A percentile compares a stretch with the other conserved stretches of the same genome.
Evolutionary conservation across 2,329 filamentous ascomycete species (phyloP).

Genomic region (Fusarium lyarnte): DNA sequence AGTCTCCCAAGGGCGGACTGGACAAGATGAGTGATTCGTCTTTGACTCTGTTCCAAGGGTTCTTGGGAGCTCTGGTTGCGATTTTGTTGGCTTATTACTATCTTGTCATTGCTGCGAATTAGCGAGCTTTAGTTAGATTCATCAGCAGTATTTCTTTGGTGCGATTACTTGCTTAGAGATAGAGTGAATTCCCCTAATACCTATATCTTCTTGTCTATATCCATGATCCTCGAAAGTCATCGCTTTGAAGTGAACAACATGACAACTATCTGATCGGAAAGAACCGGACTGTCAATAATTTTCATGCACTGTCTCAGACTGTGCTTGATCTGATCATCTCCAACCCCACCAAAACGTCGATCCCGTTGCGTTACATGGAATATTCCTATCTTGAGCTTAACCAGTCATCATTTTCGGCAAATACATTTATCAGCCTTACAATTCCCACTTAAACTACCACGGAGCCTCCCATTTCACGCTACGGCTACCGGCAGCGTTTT

Average conservation of each 20-base stretch:
- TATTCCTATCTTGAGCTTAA: background rate
- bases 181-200: background rate
- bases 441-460: background rate
- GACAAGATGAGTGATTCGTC: slow-evolving; percentile 22
- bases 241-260: rapidly evolving
- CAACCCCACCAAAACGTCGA: background rate
- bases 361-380: background rate
- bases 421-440: background rate
- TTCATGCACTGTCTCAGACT: background rate
- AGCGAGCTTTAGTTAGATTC: background rate
- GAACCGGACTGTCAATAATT: background rate
- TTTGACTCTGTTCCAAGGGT: slow-evolving; percentile 16
- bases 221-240: no score
- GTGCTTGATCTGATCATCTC: background rate
- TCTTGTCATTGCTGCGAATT: slow-evolving; percentile 11
- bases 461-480: background rate
- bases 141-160: background rate
- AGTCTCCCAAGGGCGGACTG: slow-evolving; percentile 1
- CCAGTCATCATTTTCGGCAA: background rate
- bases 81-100: slow-evolving; percentile 18
- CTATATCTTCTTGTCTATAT: no score
- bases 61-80: slow-evolving; percentile 19
- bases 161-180: background rate
- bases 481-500: slow-evolving; percentile 9
- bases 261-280: background rate